These are phyloP conservation scores for Mycocentrospora acerina DNA, from an alignment of 2,329 filamentous ascomycete species.

Conservation along the genomic window DNA sequence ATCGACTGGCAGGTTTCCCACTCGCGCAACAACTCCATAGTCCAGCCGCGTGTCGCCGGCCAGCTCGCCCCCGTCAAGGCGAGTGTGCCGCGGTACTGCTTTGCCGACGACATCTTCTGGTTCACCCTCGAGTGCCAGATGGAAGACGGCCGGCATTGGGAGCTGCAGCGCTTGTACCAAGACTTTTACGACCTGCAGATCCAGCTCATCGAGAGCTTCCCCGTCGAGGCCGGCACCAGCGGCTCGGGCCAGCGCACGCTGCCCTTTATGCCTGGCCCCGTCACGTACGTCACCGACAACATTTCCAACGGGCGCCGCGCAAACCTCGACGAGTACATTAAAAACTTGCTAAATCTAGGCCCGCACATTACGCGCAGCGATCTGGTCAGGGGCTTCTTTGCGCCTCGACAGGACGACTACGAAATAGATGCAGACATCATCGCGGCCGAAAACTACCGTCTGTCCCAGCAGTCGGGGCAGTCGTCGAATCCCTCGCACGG, in stretches of 20 bases:
- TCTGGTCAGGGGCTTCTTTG: conserved; percentile 87
- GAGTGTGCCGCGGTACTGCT: conserved; percentile 88
- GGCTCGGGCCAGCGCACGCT: conserved; percentile 73
- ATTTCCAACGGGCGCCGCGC: conserved; percentile 92
- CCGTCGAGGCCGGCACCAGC: conserved; percentile 86
- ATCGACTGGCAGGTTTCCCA: conserved; percentile 19
- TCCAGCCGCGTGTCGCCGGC: conserved; percentile 43
- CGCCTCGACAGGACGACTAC: conserved; percentile 85
- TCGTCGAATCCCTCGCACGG: conserved; percentile 42
- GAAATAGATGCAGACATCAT: conserved; percentile 75
- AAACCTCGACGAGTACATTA: conserved; percentile 93
- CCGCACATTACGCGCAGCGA: conserved; percentile 80
- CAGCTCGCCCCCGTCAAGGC: conserved; percentile 74
- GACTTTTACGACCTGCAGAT: conserved; percentile 99
- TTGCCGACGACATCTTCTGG: conserved; percentile 98
- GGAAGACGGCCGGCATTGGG: conserved; percentile 90
- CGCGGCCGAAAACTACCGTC: conserved; percentile 68
- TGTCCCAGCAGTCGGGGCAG: conserved; percentile 60
- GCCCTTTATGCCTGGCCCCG: conserved; percentile 96
- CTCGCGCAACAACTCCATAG: conserved; percentile 24
- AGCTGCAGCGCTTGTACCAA: conserved; percentile 91
- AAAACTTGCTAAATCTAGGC: conserved; percentile 81
- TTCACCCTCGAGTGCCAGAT: conserved; percentile 92
- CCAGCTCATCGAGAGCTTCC: conserved; percentile 86
- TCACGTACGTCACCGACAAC: conserved; percentile 96